These are phyloP conservation scores for Dendryphion nanum DNA, from an alignment of 2,329 filamentous ascomycete species.

Conservation along the genomic window DNA sequence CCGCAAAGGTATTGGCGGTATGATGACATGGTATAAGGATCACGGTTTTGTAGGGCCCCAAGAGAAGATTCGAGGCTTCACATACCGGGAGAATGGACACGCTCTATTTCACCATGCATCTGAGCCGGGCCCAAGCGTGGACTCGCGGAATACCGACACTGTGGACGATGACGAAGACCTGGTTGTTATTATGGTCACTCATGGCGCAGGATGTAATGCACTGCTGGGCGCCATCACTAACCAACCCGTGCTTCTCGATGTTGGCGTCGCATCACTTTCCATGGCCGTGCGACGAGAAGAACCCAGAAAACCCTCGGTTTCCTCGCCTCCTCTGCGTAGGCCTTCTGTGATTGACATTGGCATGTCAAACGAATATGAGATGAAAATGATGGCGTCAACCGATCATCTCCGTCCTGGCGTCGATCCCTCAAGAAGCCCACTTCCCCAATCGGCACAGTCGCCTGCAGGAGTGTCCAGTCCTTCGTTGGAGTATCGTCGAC, in stretches of 20 bases:
- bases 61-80: slow-evolving; percentile 31
- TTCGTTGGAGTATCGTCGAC: slow-evolving; percentile 24
- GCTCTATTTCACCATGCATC: slow-evolving; percentile 15
- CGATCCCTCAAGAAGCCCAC: slow-evolving; percentile 38
- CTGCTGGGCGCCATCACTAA: slow-evolving; percentile 88
- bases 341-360: slow-evolving; percentile 44
- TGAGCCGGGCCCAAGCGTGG: slow-evolving; percentile 34
- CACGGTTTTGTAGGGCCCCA: slow-evolving; percentile 41
- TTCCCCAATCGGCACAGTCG: slow-evolving; percentile 25
- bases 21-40: slow-evolving; percentile 79
- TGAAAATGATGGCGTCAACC: slow-evolving; percentile 70
- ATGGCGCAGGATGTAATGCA: slow-evolving; percentile 94
- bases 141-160: slow-evolving; percentile 37
- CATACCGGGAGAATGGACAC: slow-evolving; percentile 26
- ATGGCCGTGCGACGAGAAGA: slow-evolving; percentile 59
- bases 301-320: slow-evolving; percentile 24
- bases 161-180: slow-evolving; percentile 61
- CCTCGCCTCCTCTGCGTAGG: slow-evolving; percentile 24
- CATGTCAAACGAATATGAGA: slow-evolving; percentile 64
- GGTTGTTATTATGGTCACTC: slow-evolving; percentile 84
- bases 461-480: slow-evolving; percentile 27
- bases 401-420: slow-evolving; percentile 65
- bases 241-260: slow-evolving; percentile 86
- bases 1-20: slow-evolving; percentile 70
- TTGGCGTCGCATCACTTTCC: slow-evolving; percentile 86